Percentiles rank a stretch among this genome's conserved stretches.
Evolutionary conservation across 2,329 filamentous ascomycete species (phyloP).

Genomic region (Pseudogymnoascus sp.): DNA sequence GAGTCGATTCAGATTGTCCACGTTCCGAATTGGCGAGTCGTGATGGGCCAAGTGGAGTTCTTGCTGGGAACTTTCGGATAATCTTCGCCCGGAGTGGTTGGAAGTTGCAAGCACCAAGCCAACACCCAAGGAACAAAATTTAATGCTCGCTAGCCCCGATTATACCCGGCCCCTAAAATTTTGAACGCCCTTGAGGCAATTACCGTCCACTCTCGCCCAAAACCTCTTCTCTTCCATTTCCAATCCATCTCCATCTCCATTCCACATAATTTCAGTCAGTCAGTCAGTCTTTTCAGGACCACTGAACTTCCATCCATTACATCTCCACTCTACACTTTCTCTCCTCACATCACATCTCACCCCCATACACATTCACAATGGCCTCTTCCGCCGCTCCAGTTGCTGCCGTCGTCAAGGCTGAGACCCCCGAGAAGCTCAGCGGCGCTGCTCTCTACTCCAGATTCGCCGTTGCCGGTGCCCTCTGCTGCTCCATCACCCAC

Average conservation of each 20-base stretch:
- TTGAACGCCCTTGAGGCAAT: slow-evolving; percentile 7
- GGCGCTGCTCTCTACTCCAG: slow-evolving; percentile 77
- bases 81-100: too few relatives aligned
- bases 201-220: slow-evolving; percentile 10
- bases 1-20: background rate
- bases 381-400: background rate
- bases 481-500: slow-evolving; percentile 98
- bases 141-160: background rate
- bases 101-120: background rate
- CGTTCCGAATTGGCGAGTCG: slow-evolving; percentile 7
- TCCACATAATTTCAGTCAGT: background rate
- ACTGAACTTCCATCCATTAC: background rate
- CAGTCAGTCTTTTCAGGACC: slow-evolving; percentile 5
- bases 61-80: background rate
- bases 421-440: slow-evolving; percentile 40
- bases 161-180: slow-evolving; percentile 8
- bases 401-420: slow-evolving; percentile 16
- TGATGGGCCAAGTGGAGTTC: slow-evolving; percentile 1
- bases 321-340: slow-evolving; percentile 2
- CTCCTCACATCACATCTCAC: background rate
- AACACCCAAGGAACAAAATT: background rate
- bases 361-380: background rate
- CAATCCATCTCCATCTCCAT: background rate
- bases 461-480: slow-evolving; percentile 92
- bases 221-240: slow-evolving; percentile 7